Percentiles rank a stretch among this genome's conserved stretches.
These are phyloP conservation scores for Papiliotrema nemorosa DNA, from an alignment of 1,284 basidiomycete species.

Conservation along the genomic window DNA sequence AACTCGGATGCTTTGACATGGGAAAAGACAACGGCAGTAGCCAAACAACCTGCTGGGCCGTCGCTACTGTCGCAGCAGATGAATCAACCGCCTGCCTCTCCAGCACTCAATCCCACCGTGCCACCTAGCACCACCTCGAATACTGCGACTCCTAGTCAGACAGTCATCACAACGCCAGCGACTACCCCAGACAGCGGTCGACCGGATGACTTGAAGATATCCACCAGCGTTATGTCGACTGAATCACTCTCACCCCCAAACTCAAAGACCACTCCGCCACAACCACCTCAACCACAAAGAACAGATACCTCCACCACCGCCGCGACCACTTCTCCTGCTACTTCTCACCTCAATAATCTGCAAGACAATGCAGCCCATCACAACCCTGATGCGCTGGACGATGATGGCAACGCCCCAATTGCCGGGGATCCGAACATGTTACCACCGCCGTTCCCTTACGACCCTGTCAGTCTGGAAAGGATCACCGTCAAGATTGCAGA, in stretches of 20 bases:
- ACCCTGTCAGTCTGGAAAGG: slow-evolving; percentile 63
- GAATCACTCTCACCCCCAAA: slow-evolving; percentile 27
- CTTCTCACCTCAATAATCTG: slow-evolving; percentile 37
- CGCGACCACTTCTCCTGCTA: slow-evolving; percentile 20
- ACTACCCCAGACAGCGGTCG: slow-evolving; percentile 43
- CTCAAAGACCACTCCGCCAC: not conserved
- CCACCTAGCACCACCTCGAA: slow-evolving; percentile 21
- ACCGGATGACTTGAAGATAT: slow-evolving; percentile 50
- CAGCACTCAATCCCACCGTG: slow-evolving; percentile 11
- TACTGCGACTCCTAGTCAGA: slow-evolving; percentile 38
- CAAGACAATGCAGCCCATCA: slow-evolving; percentile 35
- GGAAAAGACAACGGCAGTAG: slow-evolving; percentile 54
- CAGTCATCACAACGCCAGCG: slow-evolving; percentile 40
- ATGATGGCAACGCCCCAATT: slow-evolving; percentile 45
- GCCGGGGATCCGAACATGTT: slow-evolving; percentile 56
- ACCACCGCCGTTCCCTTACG: slow-evolving; percentile 57
- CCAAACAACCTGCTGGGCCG: slow-evolving; percentile 57
- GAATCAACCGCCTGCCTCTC: slow-evolving; percentile 52
- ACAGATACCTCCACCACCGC: slow-evolving; percentile 5
- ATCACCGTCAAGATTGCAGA: slow-evolving; percentile 99
- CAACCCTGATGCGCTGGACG: slow-evolving; percentile 20
- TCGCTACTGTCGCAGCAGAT: slow-evolving; percentile 75
- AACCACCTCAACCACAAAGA: slow-evolving; percentile 1
- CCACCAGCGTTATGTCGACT: slow-evolving; percentile 38
- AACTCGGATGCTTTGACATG: slow-evolving; percentile 52